These are phyloP conservation scores for Penicillium rolfsii DNA, from an alignment of 2,329 filamentous ascomycete species.

Conservation along the genomic window DNA sequence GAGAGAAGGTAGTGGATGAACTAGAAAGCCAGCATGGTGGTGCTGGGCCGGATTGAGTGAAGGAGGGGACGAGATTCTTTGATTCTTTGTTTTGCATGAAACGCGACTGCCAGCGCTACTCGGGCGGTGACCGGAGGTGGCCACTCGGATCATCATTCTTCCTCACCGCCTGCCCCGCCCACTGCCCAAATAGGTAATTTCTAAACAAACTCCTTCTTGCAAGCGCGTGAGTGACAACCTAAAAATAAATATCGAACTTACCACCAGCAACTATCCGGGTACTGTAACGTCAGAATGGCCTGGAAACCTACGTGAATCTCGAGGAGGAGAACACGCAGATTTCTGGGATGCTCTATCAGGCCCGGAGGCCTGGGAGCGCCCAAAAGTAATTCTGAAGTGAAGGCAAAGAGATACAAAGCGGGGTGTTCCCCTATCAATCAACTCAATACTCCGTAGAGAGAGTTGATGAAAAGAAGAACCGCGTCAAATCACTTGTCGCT, in stretches of 20 bases:
- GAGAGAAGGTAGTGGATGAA: slow-evolving; percentile 4
- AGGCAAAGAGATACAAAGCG: not conserved
- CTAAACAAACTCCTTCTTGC: slow-evolving; percentile 36
- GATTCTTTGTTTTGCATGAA: slow-evolving; percentile 33
- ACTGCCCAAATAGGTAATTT: slow-evolving; percentile 34
- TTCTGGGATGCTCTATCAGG: not conserved
- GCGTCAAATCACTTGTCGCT: not conserved
- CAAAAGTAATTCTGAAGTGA: not conserved
- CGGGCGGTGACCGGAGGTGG: slow-evolving; percentile 27
- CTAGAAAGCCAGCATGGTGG: slow-evolving; percentile 19
- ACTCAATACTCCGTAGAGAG: not conserved
- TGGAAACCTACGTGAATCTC: not conserved
- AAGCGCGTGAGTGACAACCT: slow-evolving; percentile 15
- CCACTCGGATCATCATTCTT: slow-evolving; percentile 35
- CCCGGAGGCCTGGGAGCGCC: too few species aligned
- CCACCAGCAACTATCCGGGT: too few species aligned
- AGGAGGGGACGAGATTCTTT: slow-evolving; percentile 18
- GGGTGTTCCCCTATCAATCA: not conserved
- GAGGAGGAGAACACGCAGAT: too few species aligned
- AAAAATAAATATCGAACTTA: not conserved
- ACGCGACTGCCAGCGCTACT: slow-evolving; percentile 28
- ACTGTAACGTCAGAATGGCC: too few species aligned
- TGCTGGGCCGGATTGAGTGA: slow-evolving; percentile 12
- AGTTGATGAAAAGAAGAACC: not conserved
- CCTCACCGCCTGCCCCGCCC: slow-evolving; percentile 26